phyloP scores from a whole-genome alignment of 495 filamentous ascomycete species.

The Hypoxylon lenormandii region DNA sequence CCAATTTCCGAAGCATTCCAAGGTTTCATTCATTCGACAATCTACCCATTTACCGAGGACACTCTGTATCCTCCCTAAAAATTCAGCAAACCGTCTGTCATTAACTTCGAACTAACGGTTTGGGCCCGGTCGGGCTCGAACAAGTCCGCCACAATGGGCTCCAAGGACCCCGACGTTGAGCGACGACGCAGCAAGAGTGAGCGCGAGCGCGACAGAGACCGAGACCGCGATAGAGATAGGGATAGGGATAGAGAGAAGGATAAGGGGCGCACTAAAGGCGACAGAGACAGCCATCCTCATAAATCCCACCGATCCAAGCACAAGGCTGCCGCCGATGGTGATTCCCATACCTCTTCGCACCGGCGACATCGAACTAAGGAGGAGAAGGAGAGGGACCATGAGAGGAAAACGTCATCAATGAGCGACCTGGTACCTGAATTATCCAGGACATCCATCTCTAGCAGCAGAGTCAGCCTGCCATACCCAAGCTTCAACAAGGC shows the following conservation, averaged over 20 bases:
- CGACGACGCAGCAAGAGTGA: constrained; percentile 55
- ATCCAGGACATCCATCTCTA: constrained; percentile 51
- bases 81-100: constrained; percentile 10
- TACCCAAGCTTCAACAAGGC: constrained; percentile 91
- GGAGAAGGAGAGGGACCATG: constrained; percentile 57
- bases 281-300: constrained; percentile 44
- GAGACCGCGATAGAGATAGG: constrained; percentile 16
- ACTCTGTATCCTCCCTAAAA: constrained; percentile 13
- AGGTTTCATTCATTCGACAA: constrained; percentile 28
- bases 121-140: constrained; percentile 53
- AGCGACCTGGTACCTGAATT: constrained; percentile 66
- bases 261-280: constrained; percentile 40
- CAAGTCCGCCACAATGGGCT: constrained; percentile 59
- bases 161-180: constrained; percentile 60
- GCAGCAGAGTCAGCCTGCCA: constrained; percentile 70
- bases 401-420: constrained; percentile 54
- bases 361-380: constrained; percentile 56
- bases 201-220: constrained; percentile 25
- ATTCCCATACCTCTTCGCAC: constrained; percentile 54
- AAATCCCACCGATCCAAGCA: constrained; percentile 56
- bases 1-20: constrained; percentile 8
- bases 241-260: constrained; percentile 47
- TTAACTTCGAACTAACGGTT: constrained; percentile 23
- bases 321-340: constrained; percentile 53
- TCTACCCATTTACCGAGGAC: constrained; percentile 14